Conservation (phyloP, 2,329 filamentous ascomycete species). For the Colletotrichum chrysophilum region DNA sequence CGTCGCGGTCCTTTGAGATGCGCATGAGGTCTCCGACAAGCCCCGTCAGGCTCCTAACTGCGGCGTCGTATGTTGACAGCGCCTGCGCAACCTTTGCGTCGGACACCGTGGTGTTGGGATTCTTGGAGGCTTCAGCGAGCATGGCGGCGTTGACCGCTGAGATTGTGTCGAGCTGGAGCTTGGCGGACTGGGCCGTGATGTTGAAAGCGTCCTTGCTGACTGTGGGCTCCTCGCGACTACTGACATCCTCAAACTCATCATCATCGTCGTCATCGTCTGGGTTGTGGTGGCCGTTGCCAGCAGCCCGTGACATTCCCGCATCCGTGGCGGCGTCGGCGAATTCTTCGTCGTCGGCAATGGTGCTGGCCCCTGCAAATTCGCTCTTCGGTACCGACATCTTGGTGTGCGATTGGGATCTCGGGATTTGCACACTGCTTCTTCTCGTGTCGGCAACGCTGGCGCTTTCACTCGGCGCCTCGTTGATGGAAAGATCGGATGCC, state of each 20-base stretch:
- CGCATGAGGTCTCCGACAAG: constrained; percentile 86
- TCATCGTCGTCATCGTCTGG: constrained; percentile 82
- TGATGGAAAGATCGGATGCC: constrained; percentile 49
- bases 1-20: constrained; percentile 92
- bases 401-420: constrained; percentile 42
- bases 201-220: constrained; percentile 92
- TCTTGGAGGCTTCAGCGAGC: constrained; percentile 71
- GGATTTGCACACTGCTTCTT: constrained; percentile 50
- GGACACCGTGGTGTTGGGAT: constrained; percentile 74
- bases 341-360: constrained; percentile 55
- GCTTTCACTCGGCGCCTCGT: constrained; percentile 55
- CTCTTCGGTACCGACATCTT: constrained; percentile 34
- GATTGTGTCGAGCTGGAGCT: constrained; percentile 84
- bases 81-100: constrained; percentile 80
- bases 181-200: constrained; percentile 95
- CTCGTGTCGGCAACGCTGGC: constrained; percentile 54
- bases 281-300: constrained; percentile 39
- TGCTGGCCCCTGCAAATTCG: constrained; percentile 46
- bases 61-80: constrained; percentile 84
- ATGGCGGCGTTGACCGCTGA: constrained; percentile 85
- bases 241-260: constrained; percentile 77
- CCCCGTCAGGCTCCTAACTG: constrained; percentile 84
- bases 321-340: constrained; percentile 54
- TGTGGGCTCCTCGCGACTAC: constrained; percentile 74
- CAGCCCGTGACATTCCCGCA: constrained; percentile 42